Base-by-base conservation (phyloP, 345 rosid genomes). In the Acer saccharum region DNA sequence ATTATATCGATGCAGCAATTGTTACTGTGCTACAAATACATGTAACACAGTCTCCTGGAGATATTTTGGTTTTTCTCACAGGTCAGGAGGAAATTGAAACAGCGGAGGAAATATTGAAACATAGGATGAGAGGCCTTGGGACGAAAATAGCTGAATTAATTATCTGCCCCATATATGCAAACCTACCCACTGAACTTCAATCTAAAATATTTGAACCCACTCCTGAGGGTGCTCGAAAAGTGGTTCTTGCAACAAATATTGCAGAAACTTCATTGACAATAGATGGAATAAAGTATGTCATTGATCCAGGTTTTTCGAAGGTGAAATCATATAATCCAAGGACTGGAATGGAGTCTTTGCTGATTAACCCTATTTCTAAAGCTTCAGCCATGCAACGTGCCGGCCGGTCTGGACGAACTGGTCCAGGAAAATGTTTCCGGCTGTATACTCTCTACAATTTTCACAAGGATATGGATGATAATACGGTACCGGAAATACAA, bases 81-180 rank as follows among this genome's bases (percentile, higher is more conserved):
- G 99, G 98, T 80, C 99, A 95, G 82, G 97, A 95, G 78, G 99
- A 95, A 91, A 95, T 95, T 73, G 99, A 95, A 87, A 81, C 98
- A 27, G 97, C 94, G 16, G 98, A 95, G 78, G 98, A 95, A 84
- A 92, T 86, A 79, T 83, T 95, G 86, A 95, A 92, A 88, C 94
- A 92, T 43, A 87, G 98, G 83, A 91, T 90, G 69, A 90, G 90
- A 86, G 97, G 98, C 55, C 82, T 94, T 79, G 99, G 99, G 74
- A 87, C 99, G 32, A 96, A 92, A 85, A 96, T 96, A 76, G 94
- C 95, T 0, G 99, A 96, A 74, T 88, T 96, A 64, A 94, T 96
- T 52, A 96, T 96, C 74, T 96, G 98, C 81, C 99, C 99, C 0
- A 96, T 96, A 76, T 96, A 94, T 79, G 98, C 99, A 46, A 96